phyloP scores from a whole-genome alignment of 306 rosid genomes.

The Purshia tridentata region DNA sequence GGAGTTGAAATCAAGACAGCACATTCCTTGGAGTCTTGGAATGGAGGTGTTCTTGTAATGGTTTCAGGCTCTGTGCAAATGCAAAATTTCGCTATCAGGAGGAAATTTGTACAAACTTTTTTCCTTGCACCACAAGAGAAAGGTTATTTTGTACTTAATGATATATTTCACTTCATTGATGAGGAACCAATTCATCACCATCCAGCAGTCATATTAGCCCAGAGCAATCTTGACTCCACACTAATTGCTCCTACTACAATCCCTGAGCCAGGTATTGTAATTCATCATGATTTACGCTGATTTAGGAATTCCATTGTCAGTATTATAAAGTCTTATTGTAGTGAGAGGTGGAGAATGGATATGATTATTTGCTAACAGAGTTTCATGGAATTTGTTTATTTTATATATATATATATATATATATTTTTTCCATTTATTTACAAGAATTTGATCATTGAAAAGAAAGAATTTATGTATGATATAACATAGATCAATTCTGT shows the following conservation, averaged over 20 bases:
- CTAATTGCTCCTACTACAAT: slow-evolving; percentile 46
- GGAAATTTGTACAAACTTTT: slow-evolving; percentile 88
- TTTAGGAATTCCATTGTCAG: not conserved
- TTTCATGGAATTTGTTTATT: not conserved
- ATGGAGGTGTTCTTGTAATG: slow-evolving; percentile 88
- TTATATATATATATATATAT: too few relatives aligned
- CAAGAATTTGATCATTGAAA: not conserved
- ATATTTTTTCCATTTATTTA: slow-evolving; percentile 10
- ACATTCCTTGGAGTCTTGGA: slow-evolving; percentile 89
- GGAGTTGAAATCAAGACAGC: slow-evolving; percentile 90
- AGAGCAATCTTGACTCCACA: slow-evolving; percentile 61
- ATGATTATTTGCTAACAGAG: not conserved
- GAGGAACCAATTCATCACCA: slow-evolving; percentile 73
- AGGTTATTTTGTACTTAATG: slow-evolving; percentile 85
- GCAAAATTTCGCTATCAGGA: slow-evolving; percentile 61
- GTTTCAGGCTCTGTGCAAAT: slow-evolving; percentile 86
- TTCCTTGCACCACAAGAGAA: slow-evolving; percentile 98
- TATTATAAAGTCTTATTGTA: not conserved
- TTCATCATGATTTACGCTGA: not conserved
- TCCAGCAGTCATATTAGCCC: slow-evolving; percentile 72
- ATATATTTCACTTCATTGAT: slow-evolving; percentile 82
- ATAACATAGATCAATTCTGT: not conserved
- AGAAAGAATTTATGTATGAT: not conserved
- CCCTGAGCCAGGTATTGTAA: slow-evolving; percentile 61
- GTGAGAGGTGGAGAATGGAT: not conserved